A percentile compares a stretch with the other conserved stretches of the same genome.
Conservation (phyloP, 2,329 filamentous ascomycete species). For the Microdochium paspali region DNA sequence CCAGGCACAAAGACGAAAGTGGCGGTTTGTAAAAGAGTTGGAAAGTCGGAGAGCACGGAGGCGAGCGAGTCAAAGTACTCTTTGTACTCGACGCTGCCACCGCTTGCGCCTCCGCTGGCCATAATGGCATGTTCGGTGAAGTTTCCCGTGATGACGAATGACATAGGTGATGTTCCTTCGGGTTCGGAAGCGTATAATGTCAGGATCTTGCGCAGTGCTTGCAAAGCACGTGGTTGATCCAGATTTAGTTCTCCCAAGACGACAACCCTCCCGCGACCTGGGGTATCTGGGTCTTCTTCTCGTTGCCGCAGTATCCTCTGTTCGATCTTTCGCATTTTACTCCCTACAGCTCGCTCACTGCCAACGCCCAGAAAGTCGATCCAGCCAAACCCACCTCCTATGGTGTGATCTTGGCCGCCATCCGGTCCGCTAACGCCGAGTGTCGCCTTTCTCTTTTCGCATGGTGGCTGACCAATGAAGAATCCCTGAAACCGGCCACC, state of each 20-base stretch:
- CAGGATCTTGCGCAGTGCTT: conserved; percentile 73
- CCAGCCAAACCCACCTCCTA: conserved; percentile 86
- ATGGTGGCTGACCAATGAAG: conserved; percentile 84
- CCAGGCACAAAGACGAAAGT: conserved; percentile 92
- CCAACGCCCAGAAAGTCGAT: conserved; percentile 91
- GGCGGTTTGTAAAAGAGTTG: conserved; percentile 64
- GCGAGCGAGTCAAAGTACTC: conserved; percentile 89
- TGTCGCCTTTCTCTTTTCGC: conserved; percentile 72
- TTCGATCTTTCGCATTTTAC: conserved; percentile 76
- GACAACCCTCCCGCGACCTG: conserved; percentile 48
- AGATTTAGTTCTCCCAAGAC: conserved; percentile 81
- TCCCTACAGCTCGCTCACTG: conserved; percentile 74
- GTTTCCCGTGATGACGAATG: conserved; percentile 78
- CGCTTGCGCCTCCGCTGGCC: conserved; percentile 57
- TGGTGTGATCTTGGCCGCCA: conserved; percentile 48
- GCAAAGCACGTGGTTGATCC: conserved; percentile 71
- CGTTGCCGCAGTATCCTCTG: conserved; percentile 46
- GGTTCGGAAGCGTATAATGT: conserved; percentile 60
- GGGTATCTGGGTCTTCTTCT: conserved; percentile 19
- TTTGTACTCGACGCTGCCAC: conserved; percentile 91
- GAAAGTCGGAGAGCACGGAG: conserved; percentile 73
- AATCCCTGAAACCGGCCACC: conserved; percentile 89
- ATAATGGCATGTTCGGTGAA: conserved; percentile 62
- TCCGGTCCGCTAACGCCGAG: conserved; percentile 59
- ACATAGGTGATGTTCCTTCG: conserved; percentile 58